Percentiles rank a stretch among this genome's conserved stretches.
phyloP scores from a whole-genome alignment of 805 yeast genomes.

The Hanseniaspora hatyaiensis region DNA sequence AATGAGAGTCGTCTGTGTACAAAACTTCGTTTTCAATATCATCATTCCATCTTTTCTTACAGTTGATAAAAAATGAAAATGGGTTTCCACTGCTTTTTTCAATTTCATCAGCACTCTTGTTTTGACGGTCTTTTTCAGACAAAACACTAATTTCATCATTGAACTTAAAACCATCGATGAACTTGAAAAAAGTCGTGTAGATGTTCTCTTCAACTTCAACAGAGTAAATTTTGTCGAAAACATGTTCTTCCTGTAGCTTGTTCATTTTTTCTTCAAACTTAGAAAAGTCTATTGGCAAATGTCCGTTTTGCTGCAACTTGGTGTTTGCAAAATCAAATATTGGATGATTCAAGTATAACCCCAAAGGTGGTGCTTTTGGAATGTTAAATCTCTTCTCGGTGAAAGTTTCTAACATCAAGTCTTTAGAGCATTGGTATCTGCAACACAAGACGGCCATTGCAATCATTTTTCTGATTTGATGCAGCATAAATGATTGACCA shows the following conservation, averaged over 20 bases:
- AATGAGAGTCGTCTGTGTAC: slow-evolving; percentile 25
- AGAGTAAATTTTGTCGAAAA: slow-evolving; percentile 82
- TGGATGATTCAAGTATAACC: slow-evolving; percentile 79
- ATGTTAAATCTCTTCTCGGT: slow-evolving; percentile 65
- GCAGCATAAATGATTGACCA: slow-evolving; percentile 96
- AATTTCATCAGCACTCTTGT: slow-evolving; percentile 34
- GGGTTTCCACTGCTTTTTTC: slow-evolving; percentile 23
- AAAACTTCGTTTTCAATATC: slow-evolving; percentile 23
- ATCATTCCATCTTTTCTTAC: slow-evolving; percentile 23
- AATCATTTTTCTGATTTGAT: slow-evolving; percentile 95
- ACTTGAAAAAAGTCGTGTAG: slow-evolving; percentile 81
- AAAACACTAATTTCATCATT: slow-evolving; percentile 8
- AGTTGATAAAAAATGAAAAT: slow-evolving; percentile 10
- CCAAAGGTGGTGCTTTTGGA: slow-evolving; percentile 96
- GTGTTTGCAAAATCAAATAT: slow-evolving; percentile 78
- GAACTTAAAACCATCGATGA: slow-evolving; percentile 63
- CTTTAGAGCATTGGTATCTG: slow-evolving; percentile 72
- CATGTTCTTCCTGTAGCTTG: slow-evolving; percentile 72
- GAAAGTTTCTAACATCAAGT: slow-evolving; percentile 68
- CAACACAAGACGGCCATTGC: slow-evolving; percentile 83
- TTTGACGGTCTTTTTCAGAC: slow-evolving; percentile 36
- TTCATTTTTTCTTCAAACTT: slow-evolving; percentile 61
- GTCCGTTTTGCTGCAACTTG: slow-evolving; percentile 61
- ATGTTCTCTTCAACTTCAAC: slow-evolving; percentile 83
- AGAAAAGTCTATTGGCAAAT: slow-evolving; percentile 59